These are phyloP conservation scores for Conidiobolus incongruus DNA, from an alignment of 371 early-diverging fungal genomes.

Conservation along the genomic window DNA sequence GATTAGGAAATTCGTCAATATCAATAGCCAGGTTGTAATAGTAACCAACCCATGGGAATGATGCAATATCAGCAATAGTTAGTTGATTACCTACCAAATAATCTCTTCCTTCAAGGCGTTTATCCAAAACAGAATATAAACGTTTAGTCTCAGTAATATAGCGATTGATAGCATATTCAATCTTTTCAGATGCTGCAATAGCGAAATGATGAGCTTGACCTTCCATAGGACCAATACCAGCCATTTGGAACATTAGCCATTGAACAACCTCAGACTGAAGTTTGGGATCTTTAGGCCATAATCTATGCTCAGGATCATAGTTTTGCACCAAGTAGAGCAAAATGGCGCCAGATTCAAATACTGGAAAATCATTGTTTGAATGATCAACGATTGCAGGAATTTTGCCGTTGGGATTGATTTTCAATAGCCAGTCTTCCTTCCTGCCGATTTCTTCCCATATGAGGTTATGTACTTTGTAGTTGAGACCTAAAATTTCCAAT, in stretches of 20 bases:
- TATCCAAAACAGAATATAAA: slow-evolving; percentile 1
- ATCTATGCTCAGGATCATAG: slow-evolving; percentile 18
- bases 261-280: slow-evolving; percentile 14
- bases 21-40: too few species aligned
- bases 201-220: too few species aligned
- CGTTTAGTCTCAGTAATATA: background rate
- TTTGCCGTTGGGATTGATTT: slow-evolving; percentile 25
- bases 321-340: slow-evolving; percentile 18
- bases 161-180: background rate
- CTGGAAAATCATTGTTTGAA: slow-evolving; percentile 14
- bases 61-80: slow-evolving; percentile 7
- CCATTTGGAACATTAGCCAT: too few species aligned
- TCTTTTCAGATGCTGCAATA: background rate
- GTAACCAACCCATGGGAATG: slow-evolving; percentile 2
- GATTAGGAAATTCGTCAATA: slow-evolving; percentile 3
- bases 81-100: slow-evolving; percentile 5
- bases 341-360: slow-evolving; percentile 26
- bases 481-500: slow-evolving; percentile 14
- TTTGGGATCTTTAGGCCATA: slow-evolving; percentile 16
- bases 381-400: slow-evolving; percentile 18
- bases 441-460: slow-evolving; percentile 13
- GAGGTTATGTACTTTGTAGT: slow-evolving; percentile 8
- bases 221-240: too few species aligned
- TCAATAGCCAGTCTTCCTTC: slow-evolving; percentile 21
- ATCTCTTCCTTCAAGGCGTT: background rate